These are phyloP conservation scores for Arthrobotrys sphaeroides DNA, from an alignment of 2,329 filamentous ascomycete genomes.

Conservation along the genomic window DNA sequence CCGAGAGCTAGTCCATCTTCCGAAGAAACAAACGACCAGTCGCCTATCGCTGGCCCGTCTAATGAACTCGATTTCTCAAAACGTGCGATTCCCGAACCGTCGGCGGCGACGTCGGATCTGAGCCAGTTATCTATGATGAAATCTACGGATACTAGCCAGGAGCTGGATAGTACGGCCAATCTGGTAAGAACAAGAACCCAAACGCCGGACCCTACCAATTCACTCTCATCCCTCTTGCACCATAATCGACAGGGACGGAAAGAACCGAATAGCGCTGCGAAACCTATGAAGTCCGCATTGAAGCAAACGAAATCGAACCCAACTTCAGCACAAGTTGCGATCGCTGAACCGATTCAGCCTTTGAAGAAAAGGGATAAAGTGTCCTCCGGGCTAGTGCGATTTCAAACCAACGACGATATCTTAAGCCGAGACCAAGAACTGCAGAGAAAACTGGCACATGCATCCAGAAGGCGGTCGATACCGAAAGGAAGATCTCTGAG, in stretches of 20 bases:
- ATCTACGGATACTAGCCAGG: slow-evolving; percentile 47
- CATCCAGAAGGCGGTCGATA: slow-evolving; percentile 60
- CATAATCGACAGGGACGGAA: slow-evolving; percentile 55
- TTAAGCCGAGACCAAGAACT: slow-evolving; percentile 62
- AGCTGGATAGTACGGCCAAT: slow-evolving; percentile 55
- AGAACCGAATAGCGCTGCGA: slow-evolving; percentile 54
- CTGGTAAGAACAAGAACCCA: slow-evolving; percentile 49
- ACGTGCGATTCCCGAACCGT: slow-evolving; percentile 28
- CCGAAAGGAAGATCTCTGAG: slow-evolving; percentile 47
- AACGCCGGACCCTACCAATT: slow-evolving; percentile 57
- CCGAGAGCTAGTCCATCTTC: slow-evolving; percentile 33
- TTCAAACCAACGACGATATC: slow-evolving; percentile 63
- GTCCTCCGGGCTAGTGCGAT: slow-evolving; percentile 61
- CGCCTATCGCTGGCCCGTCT: slow-evolving; percentile 25
- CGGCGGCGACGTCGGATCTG: slow-evolving; percentile 22
- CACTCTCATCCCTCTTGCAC: slow-evolving; percentile 58
- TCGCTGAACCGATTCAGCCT: slow-evolving; percentile 40
- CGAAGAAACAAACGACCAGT: slow-evolving; percentile 10
- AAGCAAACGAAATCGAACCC: slow-evolving; percentile 28
- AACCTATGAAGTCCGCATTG: slow-evolving; percentile 50
- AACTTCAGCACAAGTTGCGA: slow-evolving; percentile 15
- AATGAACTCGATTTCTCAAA: slow-evolving; percentile 52
- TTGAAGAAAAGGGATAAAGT: slow-evolving; percentile 55
- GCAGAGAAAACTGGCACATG: slow-evolving; percentile 59
- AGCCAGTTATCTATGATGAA: slow-evolving; percentile 49